These are phyloP conservation scores for Xylaria sp. DNA, from an alignment of 2,329 filamentous ascomycete genomes.

Conservation along the genomic window DNA sequence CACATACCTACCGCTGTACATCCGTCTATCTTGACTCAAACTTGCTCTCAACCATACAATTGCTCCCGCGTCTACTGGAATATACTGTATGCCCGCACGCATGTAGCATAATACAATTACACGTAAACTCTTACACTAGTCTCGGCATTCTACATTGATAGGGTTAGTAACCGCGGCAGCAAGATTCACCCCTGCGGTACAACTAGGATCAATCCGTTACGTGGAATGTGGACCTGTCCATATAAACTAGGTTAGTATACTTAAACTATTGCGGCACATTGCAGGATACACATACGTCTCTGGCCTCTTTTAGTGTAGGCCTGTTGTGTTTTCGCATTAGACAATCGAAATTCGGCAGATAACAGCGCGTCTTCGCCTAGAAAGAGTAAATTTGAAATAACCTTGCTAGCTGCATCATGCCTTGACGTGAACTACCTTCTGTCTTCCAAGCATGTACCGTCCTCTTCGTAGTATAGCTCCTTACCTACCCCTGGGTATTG, in stretches of 20 bases:
- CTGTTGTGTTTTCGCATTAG: slow-evolving; percentile 1
- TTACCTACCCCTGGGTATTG: slow-evolving; percentile 13
- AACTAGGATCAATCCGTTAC: slow-evolving; percentile 40
- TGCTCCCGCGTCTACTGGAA: neutral
- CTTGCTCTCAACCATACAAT: neutral
- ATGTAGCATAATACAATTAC: neutral
- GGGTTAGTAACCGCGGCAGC: slow-evolving; percentile 34
- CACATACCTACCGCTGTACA: neutral
- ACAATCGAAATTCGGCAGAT: neutral
- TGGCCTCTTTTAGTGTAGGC: slow-evolving; percentile 5
- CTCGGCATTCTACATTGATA: slow-evolving; percentile 27
- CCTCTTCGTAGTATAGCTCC: slow-evolving; percentile 13
- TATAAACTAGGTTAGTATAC: slow-evolving; percentile 6
- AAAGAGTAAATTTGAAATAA: neutral
- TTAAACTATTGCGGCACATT: slow-evolving; percentile 34
- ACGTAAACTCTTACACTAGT: slow-evolving; percentile 11
- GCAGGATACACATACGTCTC: slow-evolving; percentile 26
- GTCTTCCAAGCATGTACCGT: neutral
- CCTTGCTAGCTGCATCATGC: neutral
- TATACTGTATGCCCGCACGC: neutral
- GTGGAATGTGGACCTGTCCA: slow-evolving; percentile 35
- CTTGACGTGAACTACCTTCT: neutral
- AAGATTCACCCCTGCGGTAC: slow-evolving; percentile 39
- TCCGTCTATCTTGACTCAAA: neutral
- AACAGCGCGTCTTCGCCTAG: neutral